Evolutionary conservation across 2,329 filamentous ascomycete genomes (phyloP).

Genomic region (Pyrenochaeta sp.): DNA sequence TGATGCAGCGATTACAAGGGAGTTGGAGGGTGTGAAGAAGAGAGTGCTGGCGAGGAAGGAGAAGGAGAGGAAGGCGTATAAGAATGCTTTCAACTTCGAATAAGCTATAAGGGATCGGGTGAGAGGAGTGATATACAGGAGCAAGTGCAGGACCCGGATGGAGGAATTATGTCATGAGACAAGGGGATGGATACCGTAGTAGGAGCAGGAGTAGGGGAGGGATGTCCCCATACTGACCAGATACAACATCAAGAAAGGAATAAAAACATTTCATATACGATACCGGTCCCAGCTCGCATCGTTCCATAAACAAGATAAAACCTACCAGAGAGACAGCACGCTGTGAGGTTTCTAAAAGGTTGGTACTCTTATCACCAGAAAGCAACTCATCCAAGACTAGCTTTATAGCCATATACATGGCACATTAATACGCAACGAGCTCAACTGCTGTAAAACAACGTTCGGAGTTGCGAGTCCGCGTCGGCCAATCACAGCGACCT

Average conservation of each 20-base stretch:
- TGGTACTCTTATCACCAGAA: no score
- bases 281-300: no score
- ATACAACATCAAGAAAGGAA: no score
- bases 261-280: no score
- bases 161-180: no score
- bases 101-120: not conserved
- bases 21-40: conserved; percentile 81
- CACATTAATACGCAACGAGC: not conserved
- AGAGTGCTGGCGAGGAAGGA: conserved; percentile 74
- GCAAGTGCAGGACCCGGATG: not conserved
- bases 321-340: no score
- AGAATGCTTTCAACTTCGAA: conserved; percentile 78
- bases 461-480: not conserved
- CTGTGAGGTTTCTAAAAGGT: no score
- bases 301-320: no score
- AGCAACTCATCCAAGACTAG: no score
- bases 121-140: not conserved
- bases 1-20: conserved; percentile 77
- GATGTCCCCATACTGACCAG: no score
- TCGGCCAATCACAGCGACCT: not conserved
- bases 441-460: not conserved
- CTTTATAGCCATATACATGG: no score
- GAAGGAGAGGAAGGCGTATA: conserved; percentile 92
- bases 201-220: not conserved
- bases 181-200: not conserved